These are phyloP conservation scores for Amphicarpaea edgeworthii DNA, from an alignment of 306 rosid genomes.

Conservation along the genomic window DNA sequence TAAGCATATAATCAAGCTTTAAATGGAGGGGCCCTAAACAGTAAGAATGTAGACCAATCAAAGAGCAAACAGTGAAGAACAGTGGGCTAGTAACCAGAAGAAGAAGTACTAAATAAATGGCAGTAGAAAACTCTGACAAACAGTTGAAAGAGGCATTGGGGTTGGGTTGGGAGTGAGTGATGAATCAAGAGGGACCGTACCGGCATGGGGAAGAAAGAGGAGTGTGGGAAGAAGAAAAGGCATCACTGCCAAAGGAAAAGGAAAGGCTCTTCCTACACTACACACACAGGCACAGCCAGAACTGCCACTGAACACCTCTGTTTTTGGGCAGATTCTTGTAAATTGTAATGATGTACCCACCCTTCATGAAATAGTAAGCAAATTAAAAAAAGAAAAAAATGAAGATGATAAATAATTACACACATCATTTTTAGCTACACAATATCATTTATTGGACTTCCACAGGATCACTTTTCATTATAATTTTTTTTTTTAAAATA, in stretches of 20 bases:
- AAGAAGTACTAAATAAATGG: slow-evolving; percentile 11
- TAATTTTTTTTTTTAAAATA: too few species aligned
- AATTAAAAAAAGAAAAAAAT: not conserved
- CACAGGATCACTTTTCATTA: too few species aligned
- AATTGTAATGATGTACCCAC: slow-evolving; percentile 1
- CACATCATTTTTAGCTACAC: too few species aligned
- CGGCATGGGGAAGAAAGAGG: slow-evolving; percentile 21
- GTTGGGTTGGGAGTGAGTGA: not conserved
- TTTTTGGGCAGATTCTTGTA: not conserved
- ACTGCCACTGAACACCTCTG: not conserved
- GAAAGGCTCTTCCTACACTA: slow-evolving; percentile 1
- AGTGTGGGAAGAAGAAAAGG: slow-evolving; percentile 5
- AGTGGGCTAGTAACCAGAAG: not conserved
- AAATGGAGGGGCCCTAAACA: not conserved
- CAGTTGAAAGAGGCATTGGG: not conserved
- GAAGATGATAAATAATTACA: too few species aligned
- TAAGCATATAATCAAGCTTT: not conserved
- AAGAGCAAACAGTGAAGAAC: slow-evolving; percentile 22
- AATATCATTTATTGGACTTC: too few species aligned
- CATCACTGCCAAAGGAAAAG: not conserved
- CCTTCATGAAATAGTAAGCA: not conserved
- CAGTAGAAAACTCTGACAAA: not conserved
- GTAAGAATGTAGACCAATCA: slow-evolving; percentile 12
- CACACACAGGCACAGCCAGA: not conserved
- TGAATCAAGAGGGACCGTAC: slow-evolving; percentile 2